Conservation (phyloP, 2,329 filamentous ascomycete genomes). For the Claviceps sp. region DNA sequence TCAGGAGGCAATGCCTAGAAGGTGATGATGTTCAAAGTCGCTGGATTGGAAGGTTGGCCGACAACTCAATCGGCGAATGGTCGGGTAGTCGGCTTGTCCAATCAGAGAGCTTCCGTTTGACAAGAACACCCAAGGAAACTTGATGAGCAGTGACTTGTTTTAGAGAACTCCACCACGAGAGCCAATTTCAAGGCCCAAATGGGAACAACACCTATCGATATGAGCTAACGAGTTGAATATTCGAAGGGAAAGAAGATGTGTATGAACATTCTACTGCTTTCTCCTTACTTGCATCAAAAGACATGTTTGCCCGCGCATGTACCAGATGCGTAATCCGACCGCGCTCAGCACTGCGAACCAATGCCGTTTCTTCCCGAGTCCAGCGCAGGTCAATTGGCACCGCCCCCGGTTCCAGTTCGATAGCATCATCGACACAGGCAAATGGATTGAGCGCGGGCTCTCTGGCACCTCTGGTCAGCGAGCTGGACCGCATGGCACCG, state of each 20-base stretch:
- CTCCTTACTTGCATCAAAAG: not conserved
- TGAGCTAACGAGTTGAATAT: too few relatives aligned
- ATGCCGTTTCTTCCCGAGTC: conserved; percentile 14
- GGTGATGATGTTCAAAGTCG: conserved; percentile 3
- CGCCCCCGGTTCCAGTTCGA: conserved; percentile 18
- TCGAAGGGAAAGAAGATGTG: too few relatives aligned
- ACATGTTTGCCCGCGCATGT: conserved; percentile 24
- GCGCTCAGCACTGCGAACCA: conserved; percentile 6
- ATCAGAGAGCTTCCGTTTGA: not conserved
- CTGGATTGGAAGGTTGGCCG: not conserved
- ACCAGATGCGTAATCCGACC: conserved; percentile 17
- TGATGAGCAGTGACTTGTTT: not conserved
- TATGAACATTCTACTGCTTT: too few relatives aligned
- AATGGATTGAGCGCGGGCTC: conserved; percentile 18
- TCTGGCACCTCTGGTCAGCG: conserved; percentile 44
- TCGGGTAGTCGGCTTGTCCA: conserved; percentile 12
- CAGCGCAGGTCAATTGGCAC: conserved; percentile 28
- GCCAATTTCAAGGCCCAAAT: too few relatives aligned
- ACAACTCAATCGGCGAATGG: conserved; percentile 15
- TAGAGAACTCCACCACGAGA: not conserved
- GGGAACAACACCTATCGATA: too few relatives aligned
- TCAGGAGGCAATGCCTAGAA: conserved; percentile 4
- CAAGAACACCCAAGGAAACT: not conserved
- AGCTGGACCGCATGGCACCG: conserved; percentile 83
- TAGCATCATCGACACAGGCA: conserved; percentile 16